Base-by-base conservation (phyloP, 805 yeast species). In the Schizosaccharomyces japonicus region DNA sequence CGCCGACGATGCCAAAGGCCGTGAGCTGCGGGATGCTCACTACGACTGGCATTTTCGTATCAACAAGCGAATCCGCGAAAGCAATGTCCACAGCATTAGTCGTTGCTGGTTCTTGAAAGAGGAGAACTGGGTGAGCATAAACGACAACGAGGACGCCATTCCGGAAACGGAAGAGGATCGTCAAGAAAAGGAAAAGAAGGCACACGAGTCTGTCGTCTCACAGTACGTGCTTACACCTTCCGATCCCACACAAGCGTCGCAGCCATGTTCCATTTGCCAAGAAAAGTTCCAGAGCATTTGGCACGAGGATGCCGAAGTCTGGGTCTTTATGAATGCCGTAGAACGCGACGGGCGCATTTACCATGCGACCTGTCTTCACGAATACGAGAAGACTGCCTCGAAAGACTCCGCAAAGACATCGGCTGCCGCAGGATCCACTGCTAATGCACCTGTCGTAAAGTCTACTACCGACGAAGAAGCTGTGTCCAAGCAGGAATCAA, bases 31-130 rank as follows among this genome's bases (percentile, higher is more conserved):
- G 50, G 72, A 76, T 47, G 67, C 72, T 15, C 98, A 90, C 62
- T 64, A 83, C 53, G 98, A 87, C 61, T 87, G 95, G 95, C 96
- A 87, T 65, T 84, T 83, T 66, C 72, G 96, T 55, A 79, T 82
- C 40, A 87, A 83, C 60, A 82, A 81, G 58, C 76, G 79, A 55
- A 66, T 80, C 45, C 72, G 73, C 42, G 71, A 68, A 49, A 67
- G 64, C 28, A 59, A 58, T 31, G 55, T 58, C 6, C 58, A 67
- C 5, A 63, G 66, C 29, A 85, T 80, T 58, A 76, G 81, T 39
- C 66, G 95, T 55, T 71, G 76, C 54, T 85, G 94, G 93, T 85
- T 76, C 59, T 62, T 84, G 50, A 75, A 74, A 51, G 79, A 73
- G 52, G 66, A 68, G 23, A 75, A 75, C 40, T 84, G 94, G 27